Evolutionary conservation across 2,329 filamentous ascomycete genomes (phyloP).

Genomic region (Curvularia lunata): DNA sequence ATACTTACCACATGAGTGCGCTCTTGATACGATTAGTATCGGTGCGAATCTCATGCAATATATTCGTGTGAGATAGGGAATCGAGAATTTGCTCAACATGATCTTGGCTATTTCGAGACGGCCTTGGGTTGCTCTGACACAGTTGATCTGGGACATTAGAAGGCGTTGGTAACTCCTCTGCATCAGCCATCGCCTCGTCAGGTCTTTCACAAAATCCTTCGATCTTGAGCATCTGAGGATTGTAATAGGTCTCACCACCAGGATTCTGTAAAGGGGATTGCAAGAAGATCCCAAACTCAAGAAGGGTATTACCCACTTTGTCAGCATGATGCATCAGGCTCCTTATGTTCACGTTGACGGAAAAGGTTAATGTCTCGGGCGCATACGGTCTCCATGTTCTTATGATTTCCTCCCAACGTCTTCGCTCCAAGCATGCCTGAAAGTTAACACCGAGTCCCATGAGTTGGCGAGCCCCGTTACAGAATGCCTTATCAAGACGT

Average conservation of each 20-base stretch:
- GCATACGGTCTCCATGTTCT: neutral
- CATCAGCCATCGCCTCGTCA: constrained; percentile 8
- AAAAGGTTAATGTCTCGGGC: constrained; percentile 5
- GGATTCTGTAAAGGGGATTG: constrained; percentile 9
- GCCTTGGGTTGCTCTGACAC: constrained; percentile 5
- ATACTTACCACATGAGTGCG: constrained; percentile 3
- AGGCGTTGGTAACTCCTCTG: constrained; percentile 4
- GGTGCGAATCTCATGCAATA: constrained; percentile 14
- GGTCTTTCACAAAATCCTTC: constrained; percentile 11
- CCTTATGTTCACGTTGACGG: constrained; percentile 13
- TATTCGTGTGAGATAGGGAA: constrained; percentile 6
- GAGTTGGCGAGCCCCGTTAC: constrained; percentile 10
- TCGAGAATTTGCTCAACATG: neutral
- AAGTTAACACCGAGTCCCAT: constrained; percentile 7
- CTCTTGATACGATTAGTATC: constrained; percentile 13
- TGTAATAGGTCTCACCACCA: constrained; percentile 12
- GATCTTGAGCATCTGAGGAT: constrained; percentile 18
- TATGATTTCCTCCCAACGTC: constrained; percentile 6
- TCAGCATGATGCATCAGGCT: constrained; percentile 16
- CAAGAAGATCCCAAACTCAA: constrained; percentile 10
- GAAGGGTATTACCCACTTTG: constrained; percentile 14
- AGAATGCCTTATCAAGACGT: constrained; percentile 15
- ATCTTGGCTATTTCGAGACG: constrained; percentile 3
- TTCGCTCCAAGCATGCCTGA: constrained; percentile 2
- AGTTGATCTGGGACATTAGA: neutral